Evolutionary conservation across 768 basidiomycete genomes (phyloP).

Genomic region (Calvatia gigantea): DNA sequence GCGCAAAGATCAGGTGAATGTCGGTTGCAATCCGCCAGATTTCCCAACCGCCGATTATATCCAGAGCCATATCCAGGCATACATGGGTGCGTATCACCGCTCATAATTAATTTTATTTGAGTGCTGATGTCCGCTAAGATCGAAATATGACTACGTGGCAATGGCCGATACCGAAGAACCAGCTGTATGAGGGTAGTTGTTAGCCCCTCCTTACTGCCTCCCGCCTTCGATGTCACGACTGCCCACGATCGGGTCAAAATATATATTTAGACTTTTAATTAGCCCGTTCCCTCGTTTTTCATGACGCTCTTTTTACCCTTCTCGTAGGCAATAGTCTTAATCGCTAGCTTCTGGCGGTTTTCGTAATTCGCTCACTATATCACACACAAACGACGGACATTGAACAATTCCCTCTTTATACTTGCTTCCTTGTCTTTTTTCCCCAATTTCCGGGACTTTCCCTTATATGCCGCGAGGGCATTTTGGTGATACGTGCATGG

Average conservation of each 20-base stretch:
- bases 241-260: background rate
- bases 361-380: background rate
- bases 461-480: background rate
- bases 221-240: background rate
- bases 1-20: constrained; percentile 47
- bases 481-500: background rate
- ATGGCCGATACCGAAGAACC: constrained; percentile 38
- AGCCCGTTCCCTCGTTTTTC: background rate
- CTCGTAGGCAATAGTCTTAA: background rate
- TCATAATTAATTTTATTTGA: background rate
- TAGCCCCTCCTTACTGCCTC: background rate
- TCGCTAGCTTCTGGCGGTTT: background rate
- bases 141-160: constrained; percentile 41
- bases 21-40: constrained; percentile 63
- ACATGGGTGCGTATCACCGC: constrained; percentile 43
- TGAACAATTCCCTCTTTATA: background rate
- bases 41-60: constrained; percentile 70
- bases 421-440: background rate
- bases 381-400: background rate
- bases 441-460: background rate
- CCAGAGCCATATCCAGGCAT: constrained; percentile 49
- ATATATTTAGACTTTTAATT: constrained; percentile 1
- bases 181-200: constrained; percentile 1
- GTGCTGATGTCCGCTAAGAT: constrained; percentile 24
- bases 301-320: background rate